Base-by-base conservation (phyloP, 176 grass and related monocot species). In the Musa troglodytarum region DNA sequence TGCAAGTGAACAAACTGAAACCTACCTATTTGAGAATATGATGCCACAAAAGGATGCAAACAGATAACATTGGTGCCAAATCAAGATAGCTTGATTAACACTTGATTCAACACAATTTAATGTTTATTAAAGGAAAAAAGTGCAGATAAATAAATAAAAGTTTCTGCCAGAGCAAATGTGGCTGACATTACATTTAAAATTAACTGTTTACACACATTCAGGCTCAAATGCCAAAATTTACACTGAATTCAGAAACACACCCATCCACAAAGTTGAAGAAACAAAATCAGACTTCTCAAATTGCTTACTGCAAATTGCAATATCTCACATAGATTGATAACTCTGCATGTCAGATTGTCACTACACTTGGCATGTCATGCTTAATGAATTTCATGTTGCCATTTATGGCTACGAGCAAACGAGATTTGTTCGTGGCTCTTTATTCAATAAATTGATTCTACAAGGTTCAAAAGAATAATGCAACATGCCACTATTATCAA, bases 281-380 rank as follows among this genome's bases (percentile, higher is more conserved):
- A 34, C 29, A 34, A 34, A 34, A 34, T 34, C 29, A 34, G 29
- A 34, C 29, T 34, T 34, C 17, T 49, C 13, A 64, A 68, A 57
- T 62, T 72, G 9, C 79, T 75, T 90, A 97, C 94, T 72, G 94
- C 88, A 80, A 93, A 64, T 82, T 87, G 79, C 59, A 92, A 78
- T 62, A 84, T 75, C 56, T 79, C 49, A 80, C 89, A 97, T 74
- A 97, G 73, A 28, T 84, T 22, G 81, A 78, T 53, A 97, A 53
- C 77, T 97, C 82, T 54, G 88, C 29, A 34, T 34, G 3, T 29
- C 28, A 29, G 5, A 34, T 34, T 34, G 29, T 34, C 29, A 34
- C 29, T 34, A 4, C 29, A 34, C 29, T 34, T 34, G 29, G 29
- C 29, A 34, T 34, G 29, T 34, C 29, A 34, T 34, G 3, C 29